Evolutionary conservation across 2,329 filamentous ascomycete genomes (phyloP).

Genomic region (Cladophialophora exuberans): DNA sequence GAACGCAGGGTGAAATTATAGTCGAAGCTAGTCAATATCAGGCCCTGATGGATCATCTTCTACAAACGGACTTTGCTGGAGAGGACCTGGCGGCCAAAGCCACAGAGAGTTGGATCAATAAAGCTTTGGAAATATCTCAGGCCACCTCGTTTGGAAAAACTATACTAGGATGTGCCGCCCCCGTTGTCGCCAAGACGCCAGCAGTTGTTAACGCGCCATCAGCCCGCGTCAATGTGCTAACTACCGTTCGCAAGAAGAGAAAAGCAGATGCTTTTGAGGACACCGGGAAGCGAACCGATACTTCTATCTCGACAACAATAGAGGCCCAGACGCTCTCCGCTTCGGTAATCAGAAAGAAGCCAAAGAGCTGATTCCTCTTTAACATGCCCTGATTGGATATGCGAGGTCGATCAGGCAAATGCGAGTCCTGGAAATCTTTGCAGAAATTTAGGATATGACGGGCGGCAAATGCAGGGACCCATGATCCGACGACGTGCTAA

Average conservation of each 20-base stretch:
- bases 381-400: slow-evolving; percentile 15
- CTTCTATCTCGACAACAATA: background rate
- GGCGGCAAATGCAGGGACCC: no score
- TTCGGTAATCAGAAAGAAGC: slow-evolving; percentile 31
- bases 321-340: slow-evolving; percentile 18
- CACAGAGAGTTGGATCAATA: slow-evolving; percentile 31
- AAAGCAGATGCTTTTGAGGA: slow-evolving; percentile 23
- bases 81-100: slow-evolving; percentile 23
- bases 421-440: background rate
- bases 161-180: slow-evolving; percentile 17
- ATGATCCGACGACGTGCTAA: no score
- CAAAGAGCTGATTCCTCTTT: slow-evolving; percentile 20
- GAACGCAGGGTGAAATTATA: slow-evolving; percentile 21
- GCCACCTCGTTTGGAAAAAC: slow-evolving; percentile 22
- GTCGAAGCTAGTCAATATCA: slow-evolving; percentile 26
- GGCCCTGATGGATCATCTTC: slow-evolving; percentile 27
- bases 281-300: background rate
- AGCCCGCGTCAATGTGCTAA: slow-evolving; percentile 27
- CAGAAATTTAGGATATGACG: slow-evolving; percentile 7
- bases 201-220: slow-evolving; percentile 4
- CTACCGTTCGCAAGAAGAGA: slow-evolving; percentile 31
- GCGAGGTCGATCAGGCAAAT: background rate
- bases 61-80: slow-evolving; percentile 33
- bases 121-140: slow-evolving; percentile 24
- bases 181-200: slow-evolving; percentile 3